Evolutionary conservation across 2,329 filamentous ascomycete species (phyloP).

Genomic region (Pleoardoris graminearum): DNA sequence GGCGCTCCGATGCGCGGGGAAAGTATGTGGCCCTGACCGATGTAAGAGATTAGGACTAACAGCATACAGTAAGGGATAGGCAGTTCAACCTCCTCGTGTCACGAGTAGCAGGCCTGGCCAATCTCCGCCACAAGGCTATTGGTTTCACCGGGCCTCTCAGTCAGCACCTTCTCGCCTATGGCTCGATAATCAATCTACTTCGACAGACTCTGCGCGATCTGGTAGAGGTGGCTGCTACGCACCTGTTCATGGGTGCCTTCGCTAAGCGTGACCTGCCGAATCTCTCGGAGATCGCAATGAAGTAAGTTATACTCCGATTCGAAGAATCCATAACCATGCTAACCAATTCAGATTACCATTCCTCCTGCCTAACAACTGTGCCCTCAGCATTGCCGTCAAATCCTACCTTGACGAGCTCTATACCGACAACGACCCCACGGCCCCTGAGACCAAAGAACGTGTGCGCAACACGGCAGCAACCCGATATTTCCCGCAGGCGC

Average conservation of each 20-base stretch:
- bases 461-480: conserved; percentile 57
- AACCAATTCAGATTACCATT: conserved; percentile 60
- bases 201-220: conserved; percentile 80
- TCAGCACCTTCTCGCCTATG: conserved; percentile 84
- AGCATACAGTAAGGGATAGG: conserved; percentile 68
- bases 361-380: conserved; percentile 70
- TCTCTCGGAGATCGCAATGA: conserved; percentile 67
- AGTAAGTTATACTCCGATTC: conserved; percentile 57
- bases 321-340: conserved; percentile 43
- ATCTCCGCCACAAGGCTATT: conserved; percentile 78
- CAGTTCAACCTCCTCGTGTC: conserved; percentile 79
- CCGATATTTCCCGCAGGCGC: conserved; percentile 64
- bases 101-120: conserved; percentile 80
- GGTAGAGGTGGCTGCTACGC: conserved; percentile 77
- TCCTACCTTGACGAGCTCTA: conserved; percentile 76
- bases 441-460: conserved; percentile 53
- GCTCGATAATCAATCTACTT: conserved; percentile 78
- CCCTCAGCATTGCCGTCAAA: conserved; percentile 77
- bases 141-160: conserved; percentile 95
- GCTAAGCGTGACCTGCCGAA: conserved; percentile 67
- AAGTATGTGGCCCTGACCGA: conserved; percentile 26
- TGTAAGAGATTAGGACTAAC: conserved; percentile 18
- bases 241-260: conserved; percentile 80
- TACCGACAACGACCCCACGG: conserved; percentile 57
- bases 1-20: conserved; percentile 62